These are phyloP conservation scores for Dioscorea zingiberensis DNA, from an alignment of 106 monocot genomes.

Conservation along the genomic window DNA sequence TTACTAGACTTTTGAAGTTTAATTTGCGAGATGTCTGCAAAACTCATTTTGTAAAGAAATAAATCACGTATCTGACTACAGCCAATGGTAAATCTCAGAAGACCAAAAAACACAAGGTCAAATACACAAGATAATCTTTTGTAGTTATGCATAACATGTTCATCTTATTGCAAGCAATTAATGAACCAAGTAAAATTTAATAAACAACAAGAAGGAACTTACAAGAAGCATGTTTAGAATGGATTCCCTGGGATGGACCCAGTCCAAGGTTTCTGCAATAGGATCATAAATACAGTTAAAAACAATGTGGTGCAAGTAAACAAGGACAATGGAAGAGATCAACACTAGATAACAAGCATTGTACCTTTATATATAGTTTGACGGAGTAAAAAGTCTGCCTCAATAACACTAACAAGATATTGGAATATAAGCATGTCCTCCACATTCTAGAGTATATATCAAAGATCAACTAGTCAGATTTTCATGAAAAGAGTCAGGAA, in stretches of 20 bases:
- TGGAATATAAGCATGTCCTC: conserved; percentile 64
- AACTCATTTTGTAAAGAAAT: conserved; percentile 2
- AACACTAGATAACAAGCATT: neutral
- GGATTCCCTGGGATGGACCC: conserved; percentile 70
- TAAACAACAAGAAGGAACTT: conserved; percentile 4
- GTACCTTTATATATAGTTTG: conserved; percentile 61
- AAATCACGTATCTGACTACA: neutral
- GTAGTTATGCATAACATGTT: too few relatives aligned
- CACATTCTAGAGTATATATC: conserved; percentile 28
- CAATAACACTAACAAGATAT: conserved; percentile 64
- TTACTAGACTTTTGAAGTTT: conserved; percentile 53
- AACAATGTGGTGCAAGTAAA: neutral
- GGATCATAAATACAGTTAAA: conserved; percentile 3
- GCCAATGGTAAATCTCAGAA: neutral
- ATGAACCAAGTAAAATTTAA: too few relatives aligned
- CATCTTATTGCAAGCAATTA: too few relatives aligned
- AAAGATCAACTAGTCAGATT: conserved; percentile 1
- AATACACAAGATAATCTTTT: too few relatives aligned
- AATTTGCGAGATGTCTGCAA: conserved; percentile 72
- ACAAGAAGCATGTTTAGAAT: conserved; percentile 69
- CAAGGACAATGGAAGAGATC: neutral
- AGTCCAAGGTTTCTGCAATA: conserved; percentile 49
- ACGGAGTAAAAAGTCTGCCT: conserved; percentile 59
- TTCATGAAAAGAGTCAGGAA: neutral
- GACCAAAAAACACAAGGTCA: neutral